Evolutionary conservation across 2,329 filamentous ascomycete species (phyloP).

Genomic region (Colletotrichum australisinense): DNA sequence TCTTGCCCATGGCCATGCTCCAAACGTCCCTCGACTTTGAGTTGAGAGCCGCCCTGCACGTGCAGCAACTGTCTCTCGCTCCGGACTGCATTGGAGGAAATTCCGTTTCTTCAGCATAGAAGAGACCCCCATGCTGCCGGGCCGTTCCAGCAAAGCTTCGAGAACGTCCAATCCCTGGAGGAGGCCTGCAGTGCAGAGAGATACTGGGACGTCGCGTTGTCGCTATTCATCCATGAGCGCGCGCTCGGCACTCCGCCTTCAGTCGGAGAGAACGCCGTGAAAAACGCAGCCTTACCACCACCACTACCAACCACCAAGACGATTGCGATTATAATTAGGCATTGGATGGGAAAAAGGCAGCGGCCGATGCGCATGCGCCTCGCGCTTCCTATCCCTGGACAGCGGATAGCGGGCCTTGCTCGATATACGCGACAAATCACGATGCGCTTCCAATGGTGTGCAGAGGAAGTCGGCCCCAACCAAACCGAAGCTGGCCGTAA

Average conservation of each 20-base stretch:
- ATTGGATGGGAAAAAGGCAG: neutral
- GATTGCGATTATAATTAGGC: neutral
- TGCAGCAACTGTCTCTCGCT: conserved; percentile 24
- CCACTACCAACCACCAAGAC: neutral
- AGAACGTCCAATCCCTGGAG: conserved; percentile 6
- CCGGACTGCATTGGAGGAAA: conserved; percentile 25
- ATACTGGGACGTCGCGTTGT: conserved; percentile 4
- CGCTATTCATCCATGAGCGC: conserved; percentile 6
- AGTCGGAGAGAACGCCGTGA: conserved; percentile 12
- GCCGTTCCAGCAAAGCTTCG: conserved; percentile 22
- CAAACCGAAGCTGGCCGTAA: conserved; percentile 34
- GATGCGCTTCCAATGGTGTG: conserved; percentile 32
- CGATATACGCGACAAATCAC: conserved; percentile 29
- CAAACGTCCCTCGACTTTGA: neutral
- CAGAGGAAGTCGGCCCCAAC: conserved; percentile 30
- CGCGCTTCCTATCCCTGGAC: conserved; percentile 22
- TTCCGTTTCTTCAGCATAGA: conserved; percentile 25
- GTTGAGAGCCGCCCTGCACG: conserved; percentile 21
- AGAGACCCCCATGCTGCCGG: conserved; percentile 24
- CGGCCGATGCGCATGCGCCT: conserved; percentile 28
- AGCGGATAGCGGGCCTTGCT: conserved; percentile 18
- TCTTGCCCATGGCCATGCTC: neutral
- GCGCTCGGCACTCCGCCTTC: conserved; percentile 7
- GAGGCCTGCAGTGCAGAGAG: neutral
- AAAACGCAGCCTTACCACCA: conserved; percentile 11